Conservation (phyloP, 257 asterid species). For the Voacanga thouarsii region DNA sequence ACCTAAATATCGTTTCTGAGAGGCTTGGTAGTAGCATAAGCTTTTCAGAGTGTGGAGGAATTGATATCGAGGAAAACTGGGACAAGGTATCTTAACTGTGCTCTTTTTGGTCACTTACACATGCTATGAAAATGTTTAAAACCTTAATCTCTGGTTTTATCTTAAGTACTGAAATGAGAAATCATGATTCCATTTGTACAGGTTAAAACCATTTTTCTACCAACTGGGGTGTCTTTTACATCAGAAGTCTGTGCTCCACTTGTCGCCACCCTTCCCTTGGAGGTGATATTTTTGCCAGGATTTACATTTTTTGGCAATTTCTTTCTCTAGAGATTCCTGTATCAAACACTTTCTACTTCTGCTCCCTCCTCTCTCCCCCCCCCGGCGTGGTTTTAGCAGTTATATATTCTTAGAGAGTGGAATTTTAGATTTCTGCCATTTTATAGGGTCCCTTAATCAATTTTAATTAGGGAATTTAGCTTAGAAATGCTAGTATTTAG, state of each 20-base stretch:
- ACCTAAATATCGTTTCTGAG: constrained; percentile 81
- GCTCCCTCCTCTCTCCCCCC: too few relatives aligned
- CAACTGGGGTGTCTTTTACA: constrained; percentile 66
- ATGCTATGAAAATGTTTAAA: neutral
- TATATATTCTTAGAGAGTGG: neutral
- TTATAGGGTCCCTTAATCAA: neutral
- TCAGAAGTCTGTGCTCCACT: constrained; percentile 87
- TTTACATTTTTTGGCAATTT: neutral
- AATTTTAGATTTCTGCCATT: neutral
- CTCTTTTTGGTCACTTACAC: neutral
- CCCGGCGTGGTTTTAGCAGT: neutral
- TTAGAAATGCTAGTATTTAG: neutral
- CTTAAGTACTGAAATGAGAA: neutral
- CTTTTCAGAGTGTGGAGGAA: constrained; percentile 96
- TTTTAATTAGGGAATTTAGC: neutral
- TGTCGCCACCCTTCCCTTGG: constrained; percentile 89
- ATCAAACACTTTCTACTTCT: neutral
- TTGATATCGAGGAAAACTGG: constrained; percentile 97
- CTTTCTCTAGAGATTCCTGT: neutral
- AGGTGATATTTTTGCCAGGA: constrained; percentile 42
- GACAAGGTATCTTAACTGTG: constrained; percentile 55
- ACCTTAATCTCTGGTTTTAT: neutral
- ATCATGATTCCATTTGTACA: constrained; percentile 20
- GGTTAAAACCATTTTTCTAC: constrained; percentile 75
- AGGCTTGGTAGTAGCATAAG: constrained; percentile 93